Evolutionary conservation across 148 eudicot species (phyloP).

Genomic region (Chenopodium quinoa): DNA sequence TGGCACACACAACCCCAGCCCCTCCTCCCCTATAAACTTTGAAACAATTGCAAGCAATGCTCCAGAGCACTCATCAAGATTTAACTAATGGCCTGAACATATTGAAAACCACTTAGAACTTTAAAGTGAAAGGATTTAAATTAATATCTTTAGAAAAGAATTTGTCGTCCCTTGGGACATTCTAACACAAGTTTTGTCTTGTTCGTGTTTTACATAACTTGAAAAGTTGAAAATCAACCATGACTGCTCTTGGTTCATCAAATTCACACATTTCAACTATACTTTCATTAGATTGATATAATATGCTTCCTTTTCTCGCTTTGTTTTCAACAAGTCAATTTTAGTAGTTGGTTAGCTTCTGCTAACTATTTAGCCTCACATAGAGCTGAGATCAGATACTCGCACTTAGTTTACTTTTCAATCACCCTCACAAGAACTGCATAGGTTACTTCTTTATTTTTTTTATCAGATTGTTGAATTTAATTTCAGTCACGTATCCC

Average conservation of each 20-base stretch:
- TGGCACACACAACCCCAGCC: not conserved
- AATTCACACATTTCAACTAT: not conserved
- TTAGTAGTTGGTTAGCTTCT: not conserved
- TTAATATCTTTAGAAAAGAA: too few relatives aligned
- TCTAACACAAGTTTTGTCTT: not conserved
- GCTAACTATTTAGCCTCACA: not conserved
- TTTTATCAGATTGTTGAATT: not conserved
- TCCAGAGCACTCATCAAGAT: not conserved
- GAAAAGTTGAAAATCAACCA: not conserved
- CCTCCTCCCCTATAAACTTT: not conserved
- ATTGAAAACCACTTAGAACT: not conserved
- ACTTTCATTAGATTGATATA: not conserved
- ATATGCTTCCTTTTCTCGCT: not conserved
- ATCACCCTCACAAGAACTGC: not conserved
- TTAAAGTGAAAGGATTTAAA: not conserved
- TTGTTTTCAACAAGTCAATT: not conserved
- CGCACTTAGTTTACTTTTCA: not conserved
- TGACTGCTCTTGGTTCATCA: not conserved
- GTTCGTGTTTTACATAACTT: not conserved
- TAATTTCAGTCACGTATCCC: not conserved
- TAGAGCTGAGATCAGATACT: not conserved
- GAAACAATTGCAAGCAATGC: not conserved
- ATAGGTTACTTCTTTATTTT: not conserved
- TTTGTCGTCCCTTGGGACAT: not conserved
- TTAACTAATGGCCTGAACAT: not conserved